Evolutionary conservation across 352 stramenopile species (phyloP), one percentile per base, ranked within the genome.

Genomic region (Plasmopara halstedii): DNA sequence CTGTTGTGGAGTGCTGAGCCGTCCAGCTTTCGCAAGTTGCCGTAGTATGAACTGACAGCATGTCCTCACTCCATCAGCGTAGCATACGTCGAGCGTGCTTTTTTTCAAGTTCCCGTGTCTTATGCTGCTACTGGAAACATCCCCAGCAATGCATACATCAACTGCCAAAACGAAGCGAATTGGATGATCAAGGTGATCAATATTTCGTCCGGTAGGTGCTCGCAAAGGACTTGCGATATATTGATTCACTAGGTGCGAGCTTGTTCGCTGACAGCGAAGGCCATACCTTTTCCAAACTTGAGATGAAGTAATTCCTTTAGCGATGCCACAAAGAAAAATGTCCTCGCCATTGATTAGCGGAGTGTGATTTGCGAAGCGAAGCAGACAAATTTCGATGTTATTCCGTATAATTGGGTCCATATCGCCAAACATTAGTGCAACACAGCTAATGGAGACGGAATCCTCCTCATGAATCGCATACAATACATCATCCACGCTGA

Each of bases 341-440:
- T 86, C 74, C 7, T 84, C 73, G 2, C 52, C 41, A 32, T 70
- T 82, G 40, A 89, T 35, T 11, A 92, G 42, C 6, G 80, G 80
- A 1, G 80, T 58, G 49, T 92, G 77, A 21, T 92, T 92, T 27
- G 66, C 73, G 26, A 77, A 92, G 9, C 80, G 77, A 15, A 88
- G 48, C 21, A 92, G 31, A 25, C 72, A 75, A 35, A 89, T 68
- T 11, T 83, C 59, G 7, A 92, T 66, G 11, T 59, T 44, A n/a
- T 11, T 49, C 32, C 56, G 50, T 11, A 40, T 25, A 25, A 13
- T 23, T 6, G 20, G 33, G 7, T 50, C 42, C 8, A 45, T 45
- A 31, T 65, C 50, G 0, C 58, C 50, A 23, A 67, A 33, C 58
- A 83, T 44, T 11, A 80, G 17, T 2, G 58, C 73, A 29, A 81